Conservation (phyloP, 768 basidiomycete species). For the Naganishia vaughanmartiniae region DNA sequence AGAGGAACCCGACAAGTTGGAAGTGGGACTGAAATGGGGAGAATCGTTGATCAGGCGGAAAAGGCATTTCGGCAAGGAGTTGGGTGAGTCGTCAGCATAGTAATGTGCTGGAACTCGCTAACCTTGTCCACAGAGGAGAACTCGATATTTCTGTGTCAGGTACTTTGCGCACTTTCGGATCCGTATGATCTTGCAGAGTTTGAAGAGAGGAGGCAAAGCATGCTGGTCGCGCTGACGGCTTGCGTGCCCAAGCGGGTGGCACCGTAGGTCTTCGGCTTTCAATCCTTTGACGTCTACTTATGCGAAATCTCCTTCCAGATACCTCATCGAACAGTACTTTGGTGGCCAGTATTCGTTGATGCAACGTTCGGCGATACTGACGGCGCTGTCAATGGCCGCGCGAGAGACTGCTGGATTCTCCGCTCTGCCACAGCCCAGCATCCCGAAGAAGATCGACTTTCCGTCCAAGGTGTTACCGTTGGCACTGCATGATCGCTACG, state of each 20-base stretch:
- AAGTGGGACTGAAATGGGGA: constrained; percentile 74
- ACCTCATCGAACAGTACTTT: constrained; percentile 88
- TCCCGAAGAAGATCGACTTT: constrained; percentile 57
- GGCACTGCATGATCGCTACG: constrained; percentile 67
- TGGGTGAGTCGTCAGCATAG: constrained; percentile 60
- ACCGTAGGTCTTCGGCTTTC: constrained; percentile 61
- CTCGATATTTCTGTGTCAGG: constrained; percentile 73
- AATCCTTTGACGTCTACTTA: neutral
- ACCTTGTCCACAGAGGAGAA: constrained; percentile 69
- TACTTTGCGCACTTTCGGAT: constrained; percentile 71
- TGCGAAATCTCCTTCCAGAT: constrained; percentile 55
- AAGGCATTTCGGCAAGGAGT: constrained; percentile 76
- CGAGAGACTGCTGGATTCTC: constrained; percentile 68
- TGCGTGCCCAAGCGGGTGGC: constrained; percentile 75
- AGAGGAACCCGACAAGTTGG: constrained; percentile 68
- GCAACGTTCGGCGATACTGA: constrained; percentile 80
- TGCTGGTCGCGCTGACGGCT: constrained; percentile 73
- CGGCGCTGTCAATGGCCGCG: constrained; percentile 79
- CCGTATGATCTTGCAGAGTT: constrained; percentile 82
- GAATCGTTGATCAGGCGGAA: constrained; percentile 83
- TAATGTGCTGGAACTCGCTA: neutral
- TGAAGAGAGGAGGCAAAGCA: constrained; percentile 68
- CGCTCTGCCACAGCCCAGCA: constrained; percentile 48
- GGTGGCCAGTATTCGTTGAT: constrained; percentile 83
- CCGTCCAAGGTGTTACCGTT: constrained; percentile 78